phyloP scores from a whole-genome alignment of 208 protist species.

The Leishmania major region DNA sequence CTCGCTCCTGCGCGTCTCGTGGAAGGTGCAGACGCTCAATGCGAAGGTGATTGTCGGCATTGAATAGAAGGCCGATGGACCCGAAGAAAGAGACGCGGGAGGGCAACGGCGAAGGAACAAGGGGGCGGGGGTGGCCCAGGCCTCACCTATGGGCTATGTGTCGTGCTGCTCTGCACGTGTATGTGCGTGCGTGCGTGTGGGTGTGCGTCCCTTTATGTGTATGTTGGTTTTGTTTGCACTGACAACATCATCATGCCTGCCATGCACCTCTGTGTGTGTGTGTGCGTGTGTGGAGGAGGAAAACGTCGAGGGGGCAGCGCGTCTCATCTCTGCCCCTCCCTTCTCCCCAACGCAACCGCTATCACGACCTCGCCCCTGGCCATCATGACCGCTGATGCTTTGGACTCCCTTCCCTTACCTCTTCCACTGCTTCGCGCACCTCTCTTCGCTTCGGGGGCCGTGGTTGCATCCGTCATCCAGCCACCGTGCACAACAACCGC shows the following conservation, averaged over 20 bases:
- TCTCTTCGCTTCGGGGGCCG: not conserved
- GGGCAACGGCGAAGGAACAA: not conserved
- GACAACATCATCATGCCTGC: not conserved
- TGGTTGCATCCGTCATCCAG: not conserved
- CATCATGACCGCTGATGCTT: not conserved
- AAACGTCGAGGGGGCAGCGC: not conserved
- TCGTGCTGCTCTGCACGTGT: not conserved
- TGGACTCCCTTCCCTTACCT: not conserved
- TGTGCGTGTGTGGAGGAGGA: not conserved
- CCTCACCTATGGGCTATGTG: not conserved
- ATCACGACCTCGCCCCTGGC: not conserved
- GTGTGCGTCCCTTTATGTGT: no score
- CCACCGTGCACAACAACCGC: not conserved
- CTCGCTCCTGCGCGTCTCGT: conserved; percentile 24
- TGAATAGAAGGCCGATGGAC: conserved; percentile 17
- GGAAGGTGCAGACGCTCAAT: conserved; percentile 46
- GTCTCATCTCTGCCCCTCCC: not conserved
- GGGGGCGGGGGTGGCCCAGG: not conserved
- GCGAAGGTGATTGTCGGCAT: conserved; percentile 48
- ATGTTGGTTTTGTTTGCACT: not conserved
- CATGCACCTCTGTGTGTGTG: not conserved
- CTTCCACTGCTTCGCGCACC: not conserved
- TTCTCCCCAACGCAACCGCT: not conserved
- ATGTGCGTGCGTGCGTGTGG: no score
- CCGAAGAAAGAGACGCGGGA: not conserved